These are phyloP conservation scores for Diaporthe vaccinii DNA, from an alignment of 2,329 filamentous ascomycete genomes.

Conservation along the genomic window DNA sequence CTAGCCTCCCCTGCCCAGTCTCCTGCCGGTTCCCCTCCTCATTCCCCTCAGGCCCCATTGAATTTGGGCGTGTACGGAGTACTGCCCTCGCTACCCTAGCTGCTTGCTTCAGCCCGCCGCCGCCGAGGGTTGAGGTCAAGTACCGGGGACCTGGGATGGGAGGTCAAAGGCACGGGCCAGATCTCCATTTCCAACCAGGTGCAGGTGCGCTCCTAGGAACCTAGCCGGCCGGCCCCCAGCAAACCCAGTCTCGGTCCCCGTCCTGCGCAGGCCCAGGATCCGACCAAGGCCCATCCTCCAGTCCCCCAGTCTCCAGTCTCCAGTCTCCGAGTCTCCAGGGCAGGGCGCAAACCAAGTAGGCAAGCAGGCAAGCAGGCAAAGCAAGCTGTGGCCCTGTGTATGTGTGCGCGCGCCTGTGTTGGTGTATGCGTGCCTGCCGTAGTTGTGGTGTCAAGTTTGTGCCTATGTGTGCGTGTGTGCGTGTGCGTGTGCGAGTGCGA, in stretches of 20 bases:
- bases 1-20: conserved; percentile 22
- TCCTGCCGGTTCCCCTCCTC: conserved; percentile 22
- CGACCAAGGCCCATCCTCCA: conserved; percentile 1
- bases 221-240: conserved; percentile 18
- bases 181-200: conserved; percentile 31
- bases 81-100: not conserved
- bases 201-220: conserved; percentile 3
- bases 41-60: conserved; percentile 20
- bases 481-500: not conserved
- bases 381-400: not conserved
- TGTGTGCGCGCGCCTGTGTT: not conserved
- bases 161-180: conserved; percentile 34
- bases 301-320: not conserved
- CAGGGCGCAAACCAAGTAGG: not conserved
- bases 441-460: conserved; percentile 6
- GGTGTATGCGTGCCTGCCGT: not conserved
- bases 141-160: conserved; percentile 10
- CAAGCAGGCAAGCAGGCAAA: not conserved
- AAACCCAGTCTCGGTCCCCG: conserved; percentile 21
- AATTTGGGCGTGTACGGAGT: conserved; percentile 3
- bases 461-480: not conserved
- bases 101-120: conserved; percentile 10
- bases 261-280: conserved; percentile 7
- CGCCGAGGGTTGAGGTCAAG: conserved; percentile 13
- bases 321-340: not conserved